Evolutionary conservation across 768 basidiomycete genomes (phyloP).

Genomic region (Hericium coralloides): DNA sequence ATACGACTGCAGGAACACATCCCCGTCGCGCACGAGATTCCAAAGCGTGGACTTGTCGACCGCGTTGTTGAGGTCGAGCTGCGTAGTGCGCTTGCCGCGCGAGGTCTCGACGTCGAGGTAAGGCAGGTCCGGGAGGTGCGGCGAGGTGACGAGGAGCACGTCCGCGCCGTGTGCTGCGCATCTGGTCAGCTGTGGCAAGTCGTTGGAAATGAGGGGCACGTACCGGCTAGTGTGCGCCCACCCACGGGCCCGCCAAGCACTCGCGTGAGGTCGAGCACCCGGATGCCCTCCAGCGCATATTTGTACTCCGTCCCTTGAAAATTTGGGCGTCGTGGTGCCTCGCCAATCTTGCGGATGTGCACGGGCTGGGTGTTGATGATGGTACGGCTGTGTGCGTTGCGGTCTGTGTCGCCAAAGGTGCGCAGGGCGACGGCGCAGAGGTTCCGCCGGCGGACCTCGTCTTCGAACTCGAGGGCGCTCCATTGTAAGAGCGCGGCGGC

Average conservation of each 20-base stretch:
- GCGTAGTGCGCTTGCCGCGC: constrained; percentile 53
- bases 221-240: constrained; percentile 49
- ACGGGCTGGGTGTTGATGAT: constrained; percentile 34
- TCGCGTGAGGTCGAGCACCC: constrained; percentile 50
- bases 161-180: constrained; percentile 46
- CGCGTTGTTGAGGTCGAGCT: constrained; percentile 38
- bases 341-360: constrained; percentile 34
- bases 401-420: constrained; percentile 40
- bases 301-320: constrained; percentile 2
- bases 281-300: constrained; percentile 38
- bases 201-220: not conserved
- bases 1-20: constrained; percentile 58
- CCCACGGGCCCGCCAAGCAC: constrained; percentile 52
- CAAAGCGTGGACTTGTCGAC: constrained; percentile 26
- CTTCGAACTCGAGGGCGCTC: constrained; percentile 11
- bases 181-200: not conserved
- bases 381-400: constrained; percentile 37
- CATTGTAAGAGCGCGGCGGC: constrained; percentile 5
- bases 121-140: constrained; percentile 42
- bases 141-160: constrained; percentile 46
- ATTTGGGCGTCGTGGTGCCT: constrained; percentile 30
- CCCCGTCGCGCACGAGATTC: constrained; percentile 31
- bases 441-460: constrained; percentile 3
- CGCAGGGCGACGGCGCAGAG: constrained; percentile 23
- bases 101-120: constrained; percentile 49